Evolutionary conservation across 306 rosid species (phyloP).

Genomic region (Sechiopsis laciniata): DNA sequence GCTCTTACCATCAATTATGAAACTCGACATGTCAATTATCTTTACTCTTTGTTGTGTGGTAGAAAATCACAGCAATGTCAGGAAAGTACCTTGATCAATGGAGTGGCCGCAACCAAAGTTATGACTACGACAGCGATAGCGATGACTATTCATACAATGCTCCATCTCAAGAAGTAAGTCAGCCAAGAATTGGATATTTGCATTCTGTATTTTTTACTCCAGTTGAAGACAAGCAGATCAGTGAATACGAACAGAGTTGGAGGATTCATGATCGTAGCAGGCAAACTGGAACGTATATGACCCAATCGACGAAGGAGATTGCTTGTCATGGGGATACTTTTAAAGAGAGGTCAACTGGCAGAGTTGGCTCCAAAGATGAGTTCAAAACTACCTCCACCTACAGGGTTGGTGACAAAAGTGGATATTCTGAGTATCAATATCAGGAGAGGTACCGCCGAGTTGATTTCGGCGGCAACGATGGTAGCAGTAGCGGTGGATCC

Average conservation of each 20-base stretch:
- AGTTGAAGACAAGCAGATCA: background rate
- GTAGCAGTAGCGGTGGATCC: background rate
- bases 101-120: background rate
- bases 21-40: background rate
- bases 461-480: background rate
- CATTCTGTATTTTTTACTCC: too few relatives aligned
- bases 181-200: background rate
- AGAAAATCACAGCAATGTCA: background rate
- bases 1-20: background rate
- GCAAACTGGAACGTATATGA: background rate
- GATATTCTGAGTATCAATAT: constrained; percentile 13
- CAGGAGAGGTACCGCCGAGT: constrained; percentile 9
- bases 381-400: constrained; percentile 13
- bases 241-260: constrained; percentile 7
- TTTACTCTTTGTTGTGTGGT: background rate
- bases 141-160: background rate
- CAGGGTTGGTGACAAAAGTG: constrained; percentile 13
- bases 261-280: background rate
- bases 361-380: constrained; percentile 15
- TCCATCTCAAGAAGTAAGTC: background rate
- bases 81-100: background rate
- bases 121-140: background rate
- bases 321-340: constrained; percentile 8
- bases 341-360: constrained; percentile 12
- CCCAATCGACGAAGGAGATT: background rate